A percentile compares a stretch with the other conserved stretches of the same genome.
Evolutionary conservation across 2,329 filamentous ascomycete species (phyloP).

Genomic region (Xylaria polymorpha): DNA sequence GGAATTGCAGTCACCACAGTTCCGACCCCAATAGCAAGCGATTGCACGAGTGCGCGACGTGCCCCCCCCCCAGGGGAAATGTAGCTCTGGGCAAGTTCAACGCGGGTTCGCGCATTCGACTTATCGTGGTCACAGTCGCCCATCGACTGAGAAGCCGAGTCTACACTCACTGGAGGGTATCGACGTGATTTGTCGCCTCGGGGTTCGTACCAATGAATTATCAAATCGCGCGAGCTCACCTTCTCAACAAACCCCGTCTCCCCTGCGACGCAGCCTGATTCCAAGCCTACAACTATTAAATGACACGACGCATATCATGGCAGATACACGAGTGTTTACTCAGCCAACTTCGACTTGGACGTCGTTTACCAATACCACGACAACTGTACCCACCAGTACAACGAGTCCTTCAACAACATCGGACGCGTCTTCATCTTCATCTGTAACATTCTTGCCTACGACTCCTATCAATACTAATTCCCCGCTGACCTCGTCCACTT

Average conservation of each 20-base stretch:
- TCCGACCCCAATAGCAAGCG: background rate
- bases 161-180: background rate
- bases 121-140: background rate
- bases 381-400: constrained; percentile 23
- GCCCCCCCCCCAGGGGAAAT: background rate
- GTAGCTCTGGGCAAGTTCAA: background rate
- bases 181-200: background rate
- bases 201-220: background rate
- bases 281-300: background rate
- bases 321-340: background rate
- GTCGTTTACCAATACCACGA: constrained; percentile 28
- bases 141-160: background rate
- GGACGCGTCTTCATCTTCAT: constrained; percentile 8
- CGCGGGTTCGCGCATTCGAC: background rate
- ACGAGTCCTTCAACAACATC: background rate
- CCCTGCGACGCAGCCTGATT: background rate
- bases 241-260: background rate
- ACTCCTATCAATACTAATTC: background rate
- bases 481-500: background rate
- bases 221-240: background rate
- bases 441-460: background rate
- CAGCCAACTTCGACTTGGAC: constrained; percentile 29
- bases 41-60: background rate
- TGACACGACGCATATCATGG: constrained; percentile 6
- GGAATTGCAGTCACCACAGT: background rate